Conservation (phyloP, 148 eudicot genomes). For the Nepenthes mirabilis region DNA sequence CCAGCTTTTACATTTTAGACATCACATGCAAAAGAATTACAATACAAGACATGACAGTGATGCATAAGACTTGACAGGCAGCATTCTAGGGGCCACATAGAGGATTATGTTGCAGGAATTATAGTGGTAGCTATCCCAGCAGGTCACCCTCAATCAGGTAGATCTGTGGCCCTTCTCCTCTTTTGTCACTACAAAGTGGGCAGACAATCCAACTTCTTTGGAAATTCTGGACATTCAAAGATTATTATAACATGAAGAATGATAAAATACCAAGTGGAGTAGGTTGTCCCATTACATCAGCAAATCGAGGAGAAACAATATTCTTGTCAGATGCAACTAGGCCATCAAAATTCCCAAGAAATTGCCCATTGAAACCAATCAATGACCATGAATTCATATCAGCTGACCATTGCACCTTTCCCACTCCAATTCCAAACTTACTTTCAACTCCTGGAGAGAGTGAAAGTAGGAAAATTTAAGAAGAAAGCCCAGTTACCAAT, state of each 20-base stretch:
- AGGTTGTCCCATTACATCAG: slow-evolving; percentile 43
- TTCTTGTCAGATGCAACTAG: slow-evolving; percentile 81
- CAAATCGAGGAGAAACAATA: slow-evolving; percentile 48
- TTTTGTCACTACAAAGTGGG: too few relatives aligned
- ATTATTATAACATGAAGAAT: slow-evolving; percentile 4
- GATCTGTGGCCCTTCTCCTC: too few relatives aligned
- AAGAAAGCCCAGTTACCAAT: neutral
- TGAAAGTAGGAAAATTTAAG: neutral
- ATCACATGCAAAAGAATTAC: too few relatives aligned
- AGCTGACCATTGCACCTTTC: slow-evolving; percentile 62
- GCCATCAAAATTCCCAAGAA: slow-evolving; percentile 66
- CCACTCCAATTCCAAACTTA: slow-evolving; percentile 67
- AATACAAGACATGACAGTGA: too few relatives aligned
- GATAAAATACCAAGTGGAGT: slow-evolving; percentile 68
- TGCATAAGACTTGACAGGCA: too few relatives aligned
- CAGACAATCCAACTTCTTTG: neutral
- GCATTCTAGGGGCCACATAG: too few relatives aligned
- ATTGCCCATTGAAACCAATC: slow-evolving; percentile 49
- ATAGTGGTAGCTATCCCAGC: too few relatives aligned
- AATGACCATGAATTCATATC: slow-evolving; percentile 56
- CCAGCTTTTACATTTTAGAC: too few relatives aligned
- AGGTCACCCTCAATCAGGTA: too few relatives aligned
- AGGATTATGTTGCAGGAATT: too few relatives aligned
- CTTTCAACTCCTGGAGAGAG: slow-evolving; percentile 43
- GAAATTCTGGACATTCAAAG: neutral